phyloP scores from a whole-genome alignment of 176 grass and related monocot genomes.

The Dendrocalamus sinicus region DNA sequence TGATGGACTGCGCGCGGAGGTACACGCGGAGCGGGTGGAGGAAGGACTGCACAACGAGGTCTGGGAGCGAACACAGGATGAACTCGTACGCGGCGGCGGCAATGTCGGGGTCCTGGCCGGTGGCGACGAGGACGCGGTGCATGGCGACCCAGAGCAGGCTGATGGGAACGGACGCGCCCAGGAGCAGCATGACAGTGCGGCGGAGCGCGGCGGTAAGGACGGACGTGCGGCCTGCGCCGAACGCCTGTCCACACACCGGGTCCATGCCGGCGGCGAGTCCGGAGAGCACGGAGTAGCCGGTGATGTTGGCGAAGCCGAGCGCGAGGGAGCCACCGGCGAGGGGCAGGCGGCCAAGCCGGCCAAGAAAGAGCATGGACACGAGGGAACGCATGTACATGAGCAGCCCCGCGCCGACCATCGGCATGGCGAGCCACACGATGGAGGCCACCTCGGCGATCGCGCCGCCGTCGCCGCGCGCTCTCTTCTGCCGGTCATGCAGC shows the following conservation, averaged over 20 bases:
- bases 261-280: conserved; percentile 86
- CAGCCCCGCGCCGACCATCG: conserved; percentile 66
- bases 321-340: conserved; percentile 80
- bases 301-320: conserved; percentile 89
- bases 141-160: conserved; percentile 73
- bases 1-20: conserved; percentile 81
- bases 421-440: conserved; percentile 54
- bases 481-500: conserved; percentile 38
- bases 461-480: background rate
- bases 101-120: conserved; percentile 79
- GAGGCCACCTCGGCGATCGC: conserved; percentile 42
- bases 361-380: conserved; percentile 83
- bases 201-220: conserved; percentile 68
- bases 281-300: conserved; percentile 84
- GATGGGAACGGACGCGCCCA: conserved; percentile 66
- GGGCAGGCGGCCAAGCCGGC: conserved; percentile 61
- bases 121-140: conserved; percentile 65
- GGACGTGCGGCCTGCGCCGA: conserved; percentile 63
- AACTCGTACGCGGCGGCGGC: conserved; percentile 67
- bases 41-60: conserved; percentile 76
- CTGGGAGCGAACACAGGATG: conserved; percentile 77
- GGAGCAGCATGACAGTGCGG: conserved; percentile 69
- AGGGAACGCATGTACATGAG: conserved; percentile 79
- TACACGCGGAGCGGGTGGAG: conserved; percentile 82
- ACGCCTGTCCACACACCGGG: conserved; percentile 78